These are phyloP conservation scores for Agastache rugosa DNA, from an alignment of 257 asterid genomes.

Conservation along the genomic window DNA sequence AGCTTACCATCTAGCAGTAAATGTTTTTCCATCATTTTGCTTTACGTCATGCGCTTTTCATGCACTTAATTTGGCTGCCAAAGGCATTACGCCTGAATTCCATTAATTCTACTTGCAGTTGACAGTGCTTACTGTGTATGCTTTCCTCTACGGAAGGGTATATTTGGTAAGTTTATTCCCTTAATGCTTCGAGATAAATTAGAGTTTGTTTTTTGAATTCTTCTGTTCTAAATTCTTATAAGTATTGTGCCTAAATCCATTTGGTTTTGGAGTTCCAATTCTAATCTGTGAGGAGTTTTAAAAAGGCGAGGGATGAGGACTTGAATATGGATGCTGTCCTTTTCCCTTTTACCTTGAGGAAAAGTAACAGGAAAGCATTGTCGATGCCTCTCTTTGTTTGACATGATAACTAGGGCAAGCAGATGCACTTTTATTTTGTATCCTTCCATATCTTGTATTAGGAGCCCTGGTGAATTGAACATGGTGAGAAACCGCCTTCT, in stretches of 20 bases:
- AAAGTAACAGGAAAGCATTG: neutral
- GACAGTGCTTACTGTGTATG: slow-evolving; percentile 87
- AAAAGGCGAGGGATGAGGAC: neutral
- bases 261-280: slow-evolving; percentile 27
- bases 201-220: slow-evolving; percentile 10
- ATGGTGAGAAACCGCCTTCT: slow-evolving; percentile 1
- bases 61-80: slow-evolving; percentile 25
- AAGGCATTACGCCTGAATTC: slow-evolving; percentile 19
- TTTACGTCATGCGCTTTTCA: neutral
- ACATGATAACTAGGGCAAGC: slow-evolving; percentile 9
- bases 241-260: slow-evolving; percentile 23
- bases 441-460: neutral
- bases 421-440: neutral
- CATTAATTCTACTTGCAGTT: slow-evolving; percentile 64
- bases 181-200: slow-evolving; percentile 21
- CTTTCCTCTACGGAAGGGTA: slow-evolving; percentile 93
- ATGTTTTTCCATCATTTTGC: slow-evolving; percentile 28
- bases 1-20: slow-evolving; percentile 38
- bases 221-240: slow-evolving; percentile 14
- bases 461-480: neutral
- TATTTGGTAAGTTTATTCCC: slow-evolving; percentile 73
- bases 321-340: slow-evolving; percentile 5
- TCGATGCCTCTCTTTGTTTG: slow-evolving; percentile 21
- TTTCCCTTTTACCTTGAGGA: slow-evolving; percentile 6
- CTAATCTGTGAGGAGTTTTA: neutral